A percentile compares a stretch with the other conserved stretches of the same genome.
phyloP scores from a whole-genome alignment of 345 rosid species.

The Hibiscus syriacus region DNA sequence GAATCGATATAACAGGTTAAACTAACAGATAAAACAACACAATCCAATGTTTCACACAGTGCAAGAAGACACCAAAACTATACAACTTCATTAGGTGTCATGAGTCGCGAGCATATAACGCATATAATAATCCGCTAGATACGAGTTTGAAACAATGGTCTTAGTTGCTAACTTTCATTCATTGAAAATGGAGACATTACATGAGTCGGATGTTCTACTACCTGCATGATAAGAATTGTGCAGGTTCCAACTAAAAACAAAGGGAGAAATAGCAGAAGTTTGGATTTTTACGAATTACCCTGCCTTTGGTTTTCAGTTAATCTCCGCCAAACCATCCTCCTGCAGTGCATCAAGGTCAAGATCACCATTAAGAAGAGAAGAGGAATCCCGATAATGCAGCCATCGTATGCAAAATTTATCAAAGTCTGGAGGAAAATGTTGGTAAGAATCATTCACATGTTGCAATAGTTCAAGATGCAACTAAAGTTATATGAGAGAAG shows the following conservation, averaged over 20 bases:
- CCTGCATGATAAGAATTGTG: not conserved
- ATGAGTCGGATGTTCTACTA: not conserved
- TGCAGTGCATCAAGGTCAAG: conserved; percentile 64
- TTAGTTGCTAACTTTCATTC: not conserved
- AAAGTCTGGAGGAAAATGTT: conserved; percentile 44
- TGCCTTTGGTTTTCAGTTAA: conserved; percentile 44
- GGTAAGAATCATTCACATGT: not conserved
- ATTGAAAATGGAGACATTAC: not conserved
- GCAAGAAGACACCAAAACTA: not conserved
- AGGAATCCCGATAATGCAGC: conserved; percentile 73
- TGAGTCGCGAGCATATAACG: too few relatives aligned
- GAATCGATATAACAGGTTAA: not conserved
- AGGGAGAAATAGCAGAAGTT: not conserved
- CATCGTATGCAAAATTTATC: conserved; percentile 73
- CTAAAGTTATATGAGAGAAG: not conserved
- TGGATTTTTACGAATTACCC: conserved; percentile 18
- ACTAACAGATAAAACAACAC: not conserved
- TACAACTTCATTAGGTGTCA: not conserved
- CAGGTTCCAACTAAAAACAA: not conserved
- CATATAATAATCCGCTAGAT: not conserved
- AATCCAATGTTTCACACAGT: not conserved
- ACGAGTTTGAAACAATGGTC: too few relatives aligned
- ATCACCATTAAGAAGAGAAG: conserved; percentile 61
- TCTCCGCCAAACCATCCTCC: conserved; percentile 73
- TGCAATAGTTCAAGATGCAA: not conserved